Percentiles rank a stretch among this genome's conserved stretches.
These are phyloP conservation scores for Trametes hirsuta DNA, from an alignment of 1,284 basidiomycete species.

Conservation along the genomic window DNA sequence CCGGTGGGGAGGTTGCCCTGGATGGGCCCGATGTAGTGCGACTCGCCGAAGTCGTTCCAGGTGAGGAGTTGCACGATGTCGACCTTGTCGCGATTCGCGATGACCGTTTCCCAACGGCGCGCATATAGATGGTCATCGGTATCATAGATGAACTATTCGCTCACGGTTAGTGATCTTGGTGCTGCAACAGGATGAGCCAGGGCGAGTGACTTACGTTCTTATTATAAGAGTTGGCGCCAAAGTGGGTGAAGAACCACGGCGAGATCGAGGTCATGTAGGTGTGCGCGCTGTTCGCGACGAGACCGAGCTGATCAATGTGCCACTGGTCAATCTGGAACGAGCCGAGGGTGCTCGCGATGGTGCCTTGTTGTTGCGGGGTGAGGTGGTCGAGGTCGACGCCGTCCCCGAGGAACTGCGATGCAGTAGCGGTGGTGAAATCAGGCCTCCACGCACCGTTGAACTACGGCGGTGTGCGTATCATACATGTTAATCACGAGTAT, in stretches of 20 bases:
- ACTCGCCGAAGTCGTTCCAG: slow-evolving; percentile 45
- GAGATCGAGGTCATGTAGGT: slow-evolving; percentile 40
- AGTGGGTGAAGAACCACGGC: slow-evolving; percentile 80
- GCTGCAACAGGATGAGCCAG: background rate
- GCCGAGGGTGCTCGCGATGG: slow-evolving; percentile 43
- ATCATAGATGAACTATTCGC: slow-evolving; percentile 44
- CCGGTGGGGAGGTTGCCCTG: slow-evolving; percentile 55
- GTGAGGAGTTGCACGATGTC: slow-evolving; percentile 47
- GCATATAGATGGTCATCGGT: slow-evolving; percentile 72
- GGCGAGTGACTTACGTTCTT: slow-evolving; percentile 68
- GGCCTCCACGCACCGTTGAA: slow-evolving; percentile 48
- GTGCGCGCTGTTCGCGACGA: slow-evolving; percentile 27
- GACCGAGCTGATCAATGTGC: slow-evolving; percentile 32
- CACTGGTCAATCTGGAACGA: slow-evolving; percentile 51
- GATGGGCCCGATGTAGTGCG: slow-evolving; percentile 57
- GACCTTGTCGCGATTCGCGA: slow-evolving; percentile 60
- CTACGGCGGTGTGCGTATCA: slow-evolving; percentile 32
- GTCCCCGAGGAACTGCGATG: background rate
- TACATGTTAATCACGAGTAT: background rate
- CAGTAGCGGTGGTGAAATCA: slow-evolving; percentile 3
- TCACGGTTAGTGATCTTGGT: background rate
- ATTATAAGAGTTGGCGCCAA: slow-evolving; percentile 64
- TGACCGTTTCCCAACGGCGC: slow-evolving; percentile 75
- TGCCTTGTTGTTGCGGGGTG: slow-evolving; percentile 35
- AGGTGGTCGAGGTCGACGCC: slow-evolving; percentile 28